Percentiles rank a stretch among this genome's conserved stretches.
phyloP scores from a whole-genome alignment of 2,329 filamentous ascomycete species.

The Hymenoscyphus fraxineus region DNA sequence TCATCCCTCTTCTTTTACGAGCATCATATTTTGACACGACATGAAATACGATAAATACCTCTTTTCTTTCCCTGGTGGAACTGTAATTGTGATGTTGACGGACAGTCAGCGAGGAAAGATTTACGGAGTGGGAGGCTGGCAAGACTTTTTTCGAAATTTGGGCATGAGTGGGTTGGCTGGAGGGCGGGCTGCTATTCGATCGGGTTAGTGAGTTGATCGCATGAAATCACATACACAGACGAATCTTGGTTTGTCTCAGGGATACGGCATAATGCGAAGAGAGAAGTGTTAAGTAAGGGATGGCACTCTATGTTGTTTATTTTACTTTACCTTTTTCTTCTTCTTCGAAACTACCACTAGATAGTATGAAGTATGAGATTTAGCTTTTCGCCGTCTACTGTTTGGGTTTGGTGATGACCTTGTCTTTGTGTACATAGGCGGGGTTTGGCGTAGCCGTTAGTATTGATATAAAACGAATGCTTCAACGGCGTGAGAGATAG shows the following conservation, averaged over 20 bases:
- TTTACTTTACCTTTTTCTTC: slow-evolving; percentile 1
- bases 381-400: not conserved
- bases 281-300: not conserved
- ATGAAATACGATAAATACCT: not conserved
- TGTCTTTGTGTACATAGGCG: too few relatives aligned
- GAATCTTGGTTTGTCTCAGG: not conserved
- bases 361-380: slow-evolving; percentile 4
- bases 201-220: not conserved
- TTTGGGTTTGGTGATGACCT: too few relatives aligned
- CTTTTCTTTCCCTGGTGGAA: not conserved
- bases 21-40: slow-evolving; percentile 1
- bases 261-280: not conserved
- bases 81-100: not conserved
- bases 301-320: slow-evolving; percentile 2
- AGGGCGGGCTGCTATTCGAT: not conserved
- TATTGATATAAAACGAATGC: too few relatives aligned
- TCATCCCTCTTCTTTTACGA: not conserved
- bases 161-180: not conserved
- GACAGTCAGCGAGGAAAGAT: not conserved
- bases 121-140: not conserved
- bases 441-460: too few relatives aligned
- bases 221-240: not conserved
- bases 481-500: too few relatives aligned
- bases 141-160: not conserved
- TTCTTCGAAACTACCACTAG: not conserved